Evolutionary conservation across 1,284 basidiomycete genomes (phyloP).

Genomic region (Porodaedalea pini): DNA sequence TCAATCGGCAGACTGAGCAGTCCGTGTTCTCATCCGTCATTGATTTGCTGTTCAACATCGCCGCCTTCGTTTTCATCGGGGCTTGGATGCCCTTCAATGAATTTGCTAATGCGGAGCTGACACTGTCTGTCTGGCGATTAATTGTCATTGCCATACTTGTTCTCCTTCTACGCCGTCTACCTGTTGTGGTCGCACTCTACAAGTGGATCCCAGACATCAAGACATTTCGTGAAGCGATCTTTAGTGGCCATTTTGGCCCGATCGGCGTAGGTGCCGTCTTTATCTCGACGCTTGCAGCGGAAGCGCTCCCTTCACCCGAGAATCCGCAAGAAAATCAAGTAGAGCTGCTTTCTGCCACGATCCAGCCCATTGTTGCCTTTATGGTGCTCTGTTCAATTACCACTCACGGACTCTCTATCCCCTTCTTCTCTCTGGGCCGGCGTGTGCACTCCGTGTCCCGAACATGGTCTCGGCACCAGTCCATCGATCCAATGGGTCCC

Average conservation of each 20-base stretch:
- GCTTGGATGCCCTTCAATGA: slow-evolving; percentile 90
- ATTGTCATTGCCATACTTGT: slow-evolving; percentile 79
- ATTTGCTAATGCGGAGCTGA: slow-evolving; percentile 64
- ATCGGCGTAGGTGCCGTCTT: slow-evolving; percentile 90
- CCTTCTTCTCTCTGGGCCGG: slow-evolving; percentile 86
- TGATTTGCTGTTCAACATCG: slow-evolving; percentile 87
- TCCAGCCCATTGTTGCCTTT: slow-evolving; percentile 89
- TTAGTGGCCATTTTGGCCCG: slow-evolving; percentile 92
- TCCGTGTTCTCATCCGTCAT: slow-evolving; percentile 95
- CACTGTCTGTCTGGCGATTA: slow-evolving; percentile 78
- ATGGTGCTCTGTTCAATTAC: slow-evolving; percentile 87
- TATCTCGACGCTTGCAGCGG: slow-evolving; percentile 82
- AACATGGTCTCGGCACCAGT: slow-evolving; percentile 76
- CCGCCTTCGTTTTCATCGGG: slow-evolving; percentile 88
- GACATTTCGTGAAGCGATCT: slow-evolving; percentile 82
- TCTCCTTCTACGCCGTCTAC: slow-evolving; percentile 78
- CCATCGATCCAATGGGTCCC: slow-evolving; percentile 45
- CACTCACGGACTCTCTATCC: slow-evolving; percentile 88
- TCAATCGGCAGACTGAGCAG: slow-evolving; percentile 94
- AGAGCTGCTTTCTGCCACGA: slow-evolving; percentile 65
- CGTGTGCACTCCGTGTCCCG: slow-evolving; percentile 86
- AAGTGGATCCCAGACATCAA: slow-evolving; percentile 92
- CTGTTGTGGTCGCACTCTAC: slow-evolving; percentile 78
- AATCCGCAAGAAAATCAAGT: slow-evolving; percentile 50
- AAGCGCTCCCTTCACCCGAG: slow-evolving; percentile 58